Evolutionary conservation across 106 monocot genomes (phyloP).

Genomic region (Posidonia australis): DNA sequence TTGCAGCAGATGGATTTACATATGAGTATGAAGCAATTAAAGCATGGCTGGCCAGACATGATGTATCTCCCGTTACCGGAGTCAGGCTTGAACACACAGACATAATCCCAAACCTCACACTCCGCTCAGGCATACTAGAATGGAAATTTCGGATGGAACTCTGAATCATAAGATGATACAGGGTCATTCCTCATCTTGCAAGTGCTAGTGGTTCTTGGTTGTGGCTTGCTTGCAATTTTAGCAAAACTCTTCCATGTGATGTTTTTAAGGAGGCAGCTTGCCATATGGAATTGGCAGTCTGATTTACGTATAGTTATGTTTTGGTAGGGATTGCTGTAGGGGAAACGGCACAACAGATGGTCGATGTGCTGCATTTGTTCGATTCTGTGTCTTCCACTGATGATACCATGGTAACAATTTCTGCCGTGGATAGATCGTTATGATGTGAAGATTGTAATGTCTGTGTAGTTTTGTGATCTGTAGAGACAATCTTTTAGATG

Average conservation of each 20-base stretch:
- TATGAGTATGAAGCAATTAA: conserved; percentile 67
- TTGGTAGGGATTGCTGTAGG: no score
- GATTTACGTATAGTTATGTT: no score
- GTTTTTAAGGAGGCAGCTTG: no score
- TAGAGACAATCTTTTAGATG: no score
- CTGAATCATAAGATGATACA: neutral
- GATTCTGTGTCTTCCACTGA: neutral
- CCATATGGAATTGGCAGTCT: no score
- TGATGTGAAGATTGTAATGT: neutral
- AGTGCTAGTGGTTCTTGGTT: neutral
- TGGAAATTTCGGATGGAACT: conserved; percentile 36
- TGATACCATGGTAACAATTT: neutral
- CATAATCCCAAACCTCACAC: conserved; percentile 45
- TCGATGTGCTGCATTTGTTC: neutral
- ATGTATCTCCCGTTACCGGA: conserved; percentile 61
- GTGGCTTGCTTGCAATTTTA: neutral
- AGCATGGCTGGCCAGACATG: conserved; percentile 62
- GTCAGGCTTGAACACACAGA: conserved; percentile 31
- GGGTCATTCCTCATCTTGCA: no score
- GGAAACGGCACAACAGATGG: no score
- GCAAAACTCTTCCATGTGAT: no score
- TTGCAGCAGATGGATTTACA: conserved; percentile 82
- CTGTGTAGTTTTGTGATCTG: neutral
- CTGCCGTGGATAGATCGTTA: neutral
- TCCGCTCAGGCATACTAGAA: conserved; percentile 51